Conservation (phyloP, 2,329 filamentous ascomycete species). For the Blastomyces gilchristii region DNA sequence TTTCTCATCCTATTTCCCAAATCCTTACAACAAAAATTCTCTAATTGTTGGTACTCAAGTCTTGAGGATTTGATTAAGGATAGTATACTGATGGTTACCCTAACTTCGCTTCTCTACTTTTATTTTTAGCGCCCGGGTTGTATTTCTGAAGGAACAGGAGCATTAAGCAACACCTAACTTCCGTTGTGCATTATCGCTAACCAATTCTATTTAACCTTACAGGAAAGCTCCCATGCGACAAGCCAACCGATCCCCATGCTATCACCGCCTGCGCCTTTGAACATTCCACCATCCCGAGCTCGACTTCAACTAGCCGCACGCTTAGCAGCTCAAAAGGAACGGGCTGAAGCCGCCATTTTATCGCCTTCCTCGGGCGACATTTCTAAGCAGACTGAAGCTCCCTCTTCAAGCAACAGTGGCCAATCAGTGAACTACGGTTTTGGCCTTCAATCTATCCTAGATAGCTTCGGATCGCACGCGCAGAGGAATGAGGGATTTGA, state of each 20-base stretch:
- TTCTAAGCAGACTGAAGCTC: conserved; percentile 7
- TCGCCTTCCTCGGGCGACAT: conserved; percentile 16
- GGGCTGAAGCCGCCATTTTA: conserved; percentile 33
- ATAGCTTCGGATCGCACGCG: neutral
- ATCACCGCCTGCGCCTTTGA: conserved; percentile 64
- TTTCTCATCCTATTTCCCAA: conserved; percentile 6
- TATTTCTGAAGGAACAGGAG: neutral
- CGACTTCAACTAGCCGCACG: conserved; percentile 83
- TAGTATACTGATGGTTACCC: neutral
- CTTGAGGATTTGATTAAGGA: neutral
- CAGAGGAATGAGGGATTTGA: neutral
- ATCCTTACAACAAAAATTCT: neutral
- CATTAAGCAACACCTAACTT: neutral
- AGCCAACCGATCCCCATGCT: conserved; percentile 35
- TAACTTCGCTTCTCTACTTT: neutral
- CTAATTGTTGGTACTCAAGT: neutral
- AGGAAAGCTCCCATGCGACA: conserved; percentile 24
- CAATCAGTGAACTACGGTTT: neutral
- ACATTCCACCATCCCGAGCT: conserved; percentile 76
- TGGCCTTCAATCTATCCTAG: neutral
- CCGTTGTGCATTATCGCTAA: neutral
- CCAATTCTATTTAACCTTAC: conserved; percentile 17
- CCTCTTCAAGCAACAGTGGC: conserved; percentile 16
- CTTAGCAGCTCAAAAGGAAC: conserved; percentile 64
- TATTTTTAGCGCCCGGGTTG: neutral